phyloP scores from a whole-genome alignment of 2,329 filamentous ascomycete species.

The Tolypocladium amazonense region DNA sequence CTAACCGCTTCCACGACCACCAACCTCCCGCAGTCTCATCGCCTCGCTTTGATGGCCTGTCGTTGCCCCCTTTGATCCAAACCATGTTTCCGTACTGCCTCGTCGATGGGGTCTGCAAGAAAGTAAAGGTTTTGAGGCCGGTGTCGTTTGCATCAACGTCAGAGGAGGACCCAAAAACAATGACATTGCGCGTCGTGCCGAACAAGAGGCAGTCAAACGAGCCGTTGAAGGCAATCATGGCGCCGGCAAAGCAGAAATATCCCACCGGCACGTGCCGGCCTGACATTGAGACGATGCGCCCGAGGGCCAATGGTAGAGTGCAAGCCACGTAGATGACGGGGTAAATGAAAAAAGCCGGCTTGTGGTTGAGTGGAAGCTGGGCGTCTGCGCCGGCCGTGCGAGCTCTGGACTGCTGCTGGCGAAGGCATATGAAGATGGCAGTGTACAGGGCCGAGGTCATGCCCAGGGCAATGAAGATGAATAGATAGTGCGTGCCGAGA shows the following conservation, averaged over 20 bases:
- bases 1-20: slow-evolving; percentile 15
- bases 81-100: slow-evolving; percentile 31
- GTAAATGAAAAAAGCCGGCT: slow-evolving; percentile 53
- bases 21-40: slow-evolving; percentile 12
- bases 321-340: slow-evolving; percentile 60
- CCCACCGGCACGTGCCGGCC: slow-evolving; percentile 36
- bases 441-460: slow-evolving; percentile 28
- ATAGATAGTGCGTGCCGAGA: slow-evolving; percentile 52
- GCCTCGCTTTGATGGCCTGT: not conserved
- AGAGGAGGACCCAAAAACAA: slow-evolving; percentile 33
- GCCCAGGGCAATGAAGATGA: slow-evolving; percentile 40
- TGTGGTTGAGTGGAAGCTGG: slow-evolving; percentile 17
- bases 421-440: slow-evolving; percentile 28
- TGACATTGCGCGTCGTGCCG: slow-evolving; percentile 38
- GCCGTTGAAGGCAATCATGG: slow-evolving; percentile 46
- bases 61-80: slow-evolving; percentile 20
- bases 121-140: slow-evolving; percentile 40
- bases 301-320: slow-evolving; percentile 54
- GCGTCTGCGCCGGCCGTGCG: not conserved
- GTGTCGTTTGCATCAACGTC: slow-evolving; percentile 30
- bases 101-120: slow-evolving; percentile 29
- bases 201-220: slow-evolving; percentile 45
- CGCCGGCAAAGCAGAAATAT: slow-evolving; percentile 49
- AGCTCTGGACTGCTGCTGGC: slow-evolving; percentile 10
- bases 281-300: slow-evolving; percentile 53